Evolutionary conservation across 148 eudicot genomes (phyloP), one percentile per base, ranked within the genome.

Genomic region (Camellia japonica): DNA sequence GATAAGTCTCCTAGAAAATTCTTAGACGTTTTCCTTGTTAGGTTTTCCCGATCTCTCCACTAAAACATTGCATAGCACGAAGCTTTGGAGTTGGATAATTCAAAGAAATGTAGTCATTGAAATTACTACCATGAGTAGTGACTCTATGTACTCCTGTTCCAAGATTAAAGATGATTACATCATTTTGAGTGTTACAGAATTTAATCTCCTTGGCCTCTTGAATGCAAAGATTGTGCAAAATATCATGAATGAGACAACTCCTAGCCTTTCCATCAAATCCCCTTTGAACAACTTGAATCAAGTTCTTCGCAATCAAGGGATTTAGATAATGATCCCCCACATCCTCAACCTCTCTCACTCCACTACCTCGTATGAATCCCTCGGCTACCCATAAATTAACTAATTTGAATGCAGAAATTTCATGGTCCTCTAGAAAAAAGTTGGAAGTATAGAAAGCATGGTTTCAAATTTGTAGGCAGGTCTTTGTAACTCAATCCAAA

Each of bases 401-500:
- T 20, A 78, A 42, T 61, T 68, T 7, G 49, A 18, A 42, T 7
- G 19, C 52, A 73, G 12, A 23, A 47, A 47, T 66, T 78, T 78
- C 73, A 23, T 41, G 51, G 42, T 58, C 74, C 62, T 78, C 30
- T 0, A 23, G 80, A 41, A 78, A 68, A 30, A 58, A 23, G 18
- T 8, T 74, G 65, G 42, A 78, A 68, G 41, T 68, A 78, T 18
- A 78, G 41, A 59, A 47, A 47, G 51, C 51, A 78, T 13, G 74
- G 74, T 19, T 68, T 78, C 10, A 68, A 42, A 14, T 49, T 3
- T 19, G 19, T 8, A 12, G 74, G 74, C 58, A 78, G 56, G 43
- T 78, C 54, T 41, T 55, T 23, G 64, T 68, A 78, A 78, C 80
- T 78, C 55, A 42, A 41, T 13, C 38, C 64, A 74, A 78, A 69